Evolutionary conservation across 2,329 filamentous ascomycete genomes (phyloP).

Genomic region (Aspergillus sp.): DNA sequence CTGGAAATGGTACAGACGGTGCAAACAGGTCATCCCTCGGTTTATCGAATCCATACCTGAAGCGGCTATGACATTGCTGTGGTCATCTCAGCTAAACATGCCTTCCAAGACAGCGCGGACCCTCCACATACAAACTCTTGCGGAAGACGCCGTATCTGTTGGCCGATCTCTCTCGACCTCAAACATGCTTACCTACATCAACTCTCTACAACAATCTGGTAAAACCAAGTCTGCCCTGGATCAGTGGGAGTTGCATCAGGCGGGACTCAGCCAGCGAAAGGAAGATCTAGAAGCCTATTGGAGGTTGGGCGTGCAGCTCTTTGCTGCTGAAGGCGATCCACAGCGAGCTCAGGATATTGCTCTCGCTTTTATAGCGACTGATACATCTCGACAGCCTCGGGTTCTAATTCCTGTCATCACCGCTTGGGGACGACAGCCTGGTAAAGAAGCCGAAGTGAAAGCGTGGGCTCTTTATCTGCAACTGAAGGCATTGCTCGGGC

Average conservation of each 20-base stretch:
- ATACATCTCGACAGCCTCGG: conserved; percentile 49
- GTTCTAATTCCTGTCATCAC: conserved; percentile 68
- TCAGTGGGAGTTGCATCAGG: conserved; percentile 64
- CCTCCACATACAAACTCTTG: conserved; percentile 64
- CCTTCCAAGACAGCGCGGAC: conserved; percentile 56
- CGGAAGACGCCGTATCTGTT: conserved; percentile 67
- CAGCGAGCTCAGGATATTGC: conserved; percentile 56
- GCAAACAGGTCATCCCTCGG: conserved; percentile 50
- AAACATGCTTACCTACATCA: conserved; percentile 70
- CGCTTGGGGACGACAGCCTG: conserved; percentile 62
- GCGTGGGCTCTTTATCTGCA: conserved; percentile 72
- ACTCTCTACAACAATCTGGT: conserved; percentile 68
- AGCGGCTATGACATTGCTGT: conserved; percentile 68
- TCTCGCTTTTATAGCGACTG: conserved; percentile 44
- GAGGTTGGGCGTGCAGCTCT: conserved; percentile 56
- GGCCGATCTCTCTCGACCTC: conserved; percentile 59
- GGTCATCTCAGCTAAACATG: conserved; percentile 59
- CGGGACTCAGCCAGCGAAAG: conserved; percentile 54
- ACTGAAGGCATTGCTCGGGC: conserved; percentile 64
- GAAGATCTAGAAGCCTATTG: conserved; percentile 47
- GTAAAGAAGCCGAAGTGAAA: conserved; percentile 55
- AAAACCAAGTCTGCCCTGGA: conserved; percentile 64
- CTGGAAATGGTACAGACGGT: conserved; percentile 57
- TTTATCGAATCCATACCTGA: conserved; percentile 62
- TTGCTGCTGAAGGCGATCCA: conserved; percentile 52